Evolutionary conservation across 441 rosid genomes (phyloP).

Genomic region (Pelargonium australe): DNA sequence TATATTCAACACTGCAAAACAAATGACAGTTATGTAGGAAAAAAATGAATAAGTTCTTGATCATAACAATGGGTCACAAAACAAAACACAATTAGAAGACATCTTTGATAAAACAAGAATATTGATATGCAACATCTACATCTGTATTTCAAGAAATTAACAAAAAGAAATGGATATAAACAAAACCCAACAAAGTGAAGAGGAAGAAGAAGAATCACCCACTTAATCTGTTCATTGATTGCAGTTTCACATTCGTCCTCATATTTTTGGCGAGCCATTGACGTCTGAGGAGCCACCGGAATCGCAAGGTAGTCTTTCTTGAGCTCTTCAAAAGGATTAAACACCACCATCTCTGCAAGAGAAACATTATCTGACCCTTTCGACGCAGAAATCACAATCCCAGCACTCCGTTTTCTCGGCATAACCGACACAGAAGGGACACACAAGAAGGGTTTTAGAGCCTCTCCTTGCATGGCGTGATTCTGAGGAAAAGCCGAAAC

Average conservation of each 20-base stretch:
- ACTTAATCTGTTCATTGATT: slow-evolving; percentile 60
- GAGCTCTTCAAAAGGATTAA: slow-evolving; percentile 51
- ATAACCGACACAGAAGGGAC: slow-evolving; percentile 8
- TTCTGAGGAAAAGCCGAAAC: too few species aligned
- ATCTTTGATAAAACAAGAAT: too few species aligned
- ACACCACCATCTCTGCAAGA: slow-evolving; percentile 35
- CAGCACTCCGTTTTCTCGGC: slow-evolving; percentile 12
- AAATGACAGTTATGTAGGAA: background rate
- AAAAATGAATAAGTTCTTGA: background rate
- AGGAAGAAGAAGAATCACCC: slow-evolving; percentile 6
- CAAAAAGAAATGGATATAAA: background rate
- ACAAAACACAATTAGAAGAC: too few species aligned
- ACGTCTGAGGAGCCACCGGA: slow-evolving; percentile 32
- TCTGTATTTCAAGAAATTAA: too few species aligned
- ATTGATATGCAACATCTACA: too few species aligned
- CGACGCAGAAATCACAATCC: slow-evolving; percentile 25
- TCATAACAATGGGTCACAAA: too few species aligned
- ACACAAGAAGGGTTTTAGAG: slow-evolving; percentile 10
- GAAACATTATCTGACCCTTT: background rate
- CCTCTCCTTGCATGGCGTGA: background rate
- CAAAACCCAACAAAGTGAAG: background rate
- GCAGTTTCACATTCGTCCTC: slow-evolving; percentile 44
- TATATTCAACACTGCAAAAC: slow-evolving; percentile 76
- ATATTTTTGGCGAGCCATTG: slow-evolving; percentile 48
- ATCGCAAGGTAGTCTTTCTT: slow-evolving; percentile 33